phyloP scores from a whole-genome alignment of 768 basidiomycete genomes.

The Mycena crocata region DNA sequence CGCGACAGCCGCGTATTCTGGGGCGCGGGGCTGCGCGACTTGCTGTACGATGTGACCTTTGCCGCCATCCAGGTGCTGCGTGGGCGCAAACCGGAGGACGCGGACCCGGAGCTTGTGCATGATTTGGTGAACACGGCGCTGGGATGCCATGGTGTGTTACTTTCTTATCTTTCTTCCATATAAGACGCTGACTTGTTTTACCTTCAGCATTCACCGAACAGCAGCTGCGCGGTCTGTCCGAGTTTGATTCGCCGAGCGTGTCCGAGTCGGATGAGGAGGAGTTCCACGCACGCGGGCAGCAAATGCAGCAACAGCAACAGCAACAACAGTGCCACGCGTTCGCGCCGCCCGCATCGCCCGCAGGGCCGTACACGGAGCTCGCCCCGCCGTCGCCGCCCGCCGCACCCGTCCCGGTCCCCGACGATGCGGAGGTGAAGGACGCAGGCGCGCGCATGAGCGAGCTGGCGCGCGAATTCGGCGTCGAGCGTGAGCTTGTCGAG shows the following conservation, averaged over 20 bases:
- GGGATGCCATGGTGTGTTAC: slow-evolving; percentile 66
- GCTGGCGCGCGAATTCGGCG: slow-evolving; percentile 82
- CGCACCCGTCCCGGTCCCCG: not conserved
- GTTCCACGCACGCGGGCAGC: slow-evolving; percentile 31
- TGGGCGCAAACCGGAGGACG: slow-evolving; percentile 56
- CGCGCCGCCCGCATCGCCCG: slow-evolving; percentile 25
- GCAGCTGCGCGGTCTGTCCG: slow-evolving; percentile 50
- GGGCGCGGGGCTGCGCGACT: slow-evolving; percentile 70
- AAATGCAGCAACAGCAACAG: slow-evolving; percentile 2
- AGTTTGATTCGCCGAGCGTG: slow-evolving; percentile 28
- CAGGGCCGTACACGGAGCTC: slow-evolving; percentile 2
- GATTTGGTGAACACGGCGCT: slow-evolving; percentile 59
- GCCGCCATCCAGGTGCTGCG: slow-evolving; percentile 71
- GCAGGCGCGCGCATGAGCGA: slow-evolving; percentile 53
- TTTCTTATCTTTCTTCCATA: not conserved
- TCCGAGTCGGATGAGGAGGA: slow-evolving; percentile 23
- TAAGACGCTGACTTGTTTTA: slow-evolving; percentile 36
- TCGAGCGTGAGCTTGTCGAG: slow-evolving; percentile 74
- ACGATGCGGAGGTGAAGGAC: slow-evolving; percentile 15
- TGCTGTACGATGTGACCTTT: slow-evolving; percentile 65
- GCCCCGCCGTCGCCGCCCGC: slow-evolving; percentile 2
- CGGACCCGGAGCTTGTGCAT: slow-evolving; percentile 58
- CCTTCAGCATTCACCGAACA: slow-evolving; percentile 72
- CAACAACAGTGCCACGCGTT: slow-evolving; percentile 26
- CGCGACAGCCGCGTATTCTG: slow-evolving; percentile 83